Evolutionary conservation across 148 eudicot species (phyloP).

Genomic region (Amaranthus palmeri): DNA sequence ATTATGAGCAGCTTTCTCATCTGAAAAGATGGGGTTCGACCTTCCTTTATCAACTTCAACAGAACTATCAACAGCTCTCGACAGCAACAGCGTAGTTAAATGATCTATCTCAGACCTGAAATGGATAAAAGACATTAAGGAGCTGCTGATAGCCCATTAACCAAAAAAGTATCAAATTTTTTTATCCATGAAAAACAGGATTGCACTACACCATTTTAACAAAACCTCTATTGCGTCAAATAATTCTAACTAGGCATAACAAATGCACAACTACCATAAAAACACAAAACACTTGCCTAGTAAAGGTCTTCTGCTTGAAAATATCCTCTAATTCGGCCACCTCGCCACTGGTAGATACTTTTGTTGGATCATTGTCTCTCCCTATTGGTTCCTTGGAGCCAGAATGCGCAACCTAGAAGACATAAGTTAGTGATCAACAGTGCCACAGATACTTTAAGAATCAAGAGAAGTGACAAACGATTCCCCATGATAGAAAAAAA

Average conservation of each 20-base stretch:
- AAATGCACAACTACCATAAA: slow-evolving; percentile 1
- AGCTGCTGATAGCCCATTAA: slow-evolving; percentile 6
- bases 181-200: not conserved
- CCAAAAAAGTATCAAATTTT: not conserved
- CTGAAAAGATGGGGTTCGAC: slow-evolving; percentile 28
- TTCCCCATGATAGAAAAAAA: no score
- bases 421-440: slow-evolving; percentile 8
- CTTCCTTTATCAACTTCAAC: slow-evolving; percentile 27
- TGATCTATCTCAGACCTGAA: slow-evolving; percentile 71
- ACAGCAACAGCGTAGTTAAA: slow-evolving; percentile 51
- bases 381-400: slow-evolving; percentile 25
- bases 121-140: not conserved
- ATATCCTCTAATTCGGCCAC: slow-evolving; percentile 75
- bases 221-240: not conserved
- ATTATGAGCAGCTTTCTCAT: slow-evolving; percentile 25
- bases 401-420: slow-evolving; percentile 35
- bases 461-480: not conserved
- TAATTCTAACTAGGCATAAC: not conserved
- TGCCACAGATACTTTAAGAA: not conserved
- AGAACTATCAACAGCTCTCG: slow-evolving; percentile 43
- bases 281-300: slow-evolving; percentile 42
- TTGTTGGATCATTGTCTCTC: slow-evolving; percentile 18
- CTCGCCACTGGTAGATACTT: slow-evolving; percentile 26
- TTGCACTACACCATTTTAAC: not conserved
- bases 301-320: slow-evolving; percentile 75